A percentile compares a stretch with the other conserved stretches of the same genome.
These are phyloP conservation scores for Penicillium hordei DNA, from an alignment of 2,329 filamentous ascomycete species.

Conservation along the genomic window DNA sequence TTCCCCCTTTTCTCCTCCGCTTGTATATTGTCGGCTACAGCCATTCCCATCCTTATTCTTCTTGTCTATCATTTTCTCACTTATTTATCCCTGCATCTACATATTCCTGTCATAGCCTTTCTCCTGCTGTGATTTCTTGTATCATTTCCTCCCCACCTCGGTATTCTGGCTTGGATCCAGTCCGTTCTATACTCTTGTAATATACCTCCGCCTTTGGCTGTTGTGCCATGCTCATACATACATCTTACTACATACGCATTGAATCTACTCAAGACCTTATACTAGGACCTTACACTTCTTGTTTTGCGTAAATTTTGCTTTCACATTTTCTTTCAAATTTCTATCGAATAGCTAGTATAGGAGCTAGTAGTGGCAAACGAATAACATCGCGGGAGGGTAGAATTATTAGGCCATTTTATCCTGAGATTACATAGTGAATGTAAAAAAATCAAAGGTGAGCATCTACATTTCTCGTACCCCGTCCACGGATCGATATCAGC, in stretches of 20 bases:
- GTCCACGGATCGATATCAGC: background rate
- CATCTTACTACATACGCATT: constrained; percentile 12
- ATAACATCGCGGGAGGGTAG: background rate
- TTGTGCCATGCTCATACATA: constrained; percentile 26
- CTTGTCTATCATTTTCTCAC: constrained; percentile 15
- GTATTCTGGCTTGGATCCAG: constrained; percentile 25
- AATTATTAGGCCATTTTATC: background rate
- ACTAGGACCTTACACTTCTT: background rate
- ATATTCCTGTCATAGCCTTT: constrained; percentile 9
- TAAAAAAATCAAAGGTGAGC: background rate
- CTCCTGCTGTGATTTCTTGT: constrained; percentile 17
- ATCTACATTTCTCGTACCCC: background rate
- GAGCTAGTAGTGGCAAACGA: background rate
- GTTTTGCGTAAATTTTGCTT: background rate
- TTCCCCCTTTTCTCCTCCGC: background rate
- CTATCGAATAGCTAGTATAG: background rate
- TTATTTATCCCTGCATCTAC: constrained; percentile 10
- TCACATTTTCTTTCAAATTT: background rate
- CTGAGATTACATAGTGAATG: too few species aligned
- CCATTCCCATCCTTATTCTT: constrained; percentile 7
- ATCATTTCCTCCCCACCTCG: constrained; percentile 19
- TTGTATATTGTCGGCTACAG: constrained; percentile 29
- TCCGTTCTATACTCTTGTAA: constrained; percentile 33
- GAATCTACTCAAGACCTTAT: background rate
- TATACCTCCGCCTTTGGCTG: constrained; percentile 29